Conservation (phyloP, 1,284 basidiomycete genomes). For the Ganoderma sp. region DNA sequence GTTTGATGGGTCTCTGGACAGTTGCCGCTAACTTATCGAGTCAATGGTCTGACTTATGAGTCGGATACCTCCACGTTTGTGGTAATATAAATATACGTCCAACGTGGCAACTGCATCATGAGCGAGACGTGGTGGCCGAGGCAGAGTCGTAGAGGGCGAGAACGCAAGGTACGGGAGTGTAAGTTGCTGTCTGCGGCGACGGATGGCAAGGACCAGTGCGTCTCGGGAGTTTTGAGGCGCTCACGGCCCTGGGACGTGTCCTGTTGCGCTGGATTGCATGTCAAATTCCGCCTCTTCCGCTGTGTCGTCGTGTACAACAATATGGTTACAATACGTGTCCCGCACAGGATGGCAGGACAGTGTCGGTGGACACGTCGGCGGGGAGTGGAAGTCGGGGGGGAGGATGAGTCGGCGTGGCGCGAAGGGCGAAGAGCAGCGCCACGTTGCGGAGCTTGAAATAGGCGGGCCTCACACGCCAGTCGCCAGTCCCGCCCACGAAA, state of each 20-base stretch:
- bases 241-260: too few relatives aligned
- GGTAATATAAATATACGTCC: background rate
- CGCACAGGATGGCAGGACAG: background rate
- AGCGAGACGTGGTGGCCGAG: background rate
- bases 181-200: background rate
- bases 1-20: conserved; percentile 1
- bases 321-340: background rate
- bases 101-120: background rate
- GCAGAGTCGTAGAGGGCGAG: background rate
- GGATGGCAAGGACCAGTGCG: background rate
- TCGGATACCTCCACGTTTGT: background rate
- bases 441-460: conserved; percentile 39
- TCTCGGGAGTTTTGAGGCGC: background rate
- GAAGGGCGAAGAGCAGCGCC: conserved; percentile 30
- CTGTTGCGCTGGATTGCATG: background rate
- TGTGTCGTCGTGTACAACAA: background rate
- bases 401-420: conserved; percentile 9
- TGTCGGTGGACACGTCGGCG: background rate
- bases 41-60: background rate
- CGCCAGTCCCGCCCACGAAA: conserved; percentile 27
- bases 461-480: conserved; percentile 33
- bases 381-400: background rate
- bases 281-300: background rate
- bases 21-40: background rate
- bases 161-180: background rate